A percentile compares a stretch with the other conserved stretches of the same genome.
phyloP scores from a whole-genome alignment of 495 filamentous ascomycete genomes.

The Annulohypoxylon stygium region DNA sequence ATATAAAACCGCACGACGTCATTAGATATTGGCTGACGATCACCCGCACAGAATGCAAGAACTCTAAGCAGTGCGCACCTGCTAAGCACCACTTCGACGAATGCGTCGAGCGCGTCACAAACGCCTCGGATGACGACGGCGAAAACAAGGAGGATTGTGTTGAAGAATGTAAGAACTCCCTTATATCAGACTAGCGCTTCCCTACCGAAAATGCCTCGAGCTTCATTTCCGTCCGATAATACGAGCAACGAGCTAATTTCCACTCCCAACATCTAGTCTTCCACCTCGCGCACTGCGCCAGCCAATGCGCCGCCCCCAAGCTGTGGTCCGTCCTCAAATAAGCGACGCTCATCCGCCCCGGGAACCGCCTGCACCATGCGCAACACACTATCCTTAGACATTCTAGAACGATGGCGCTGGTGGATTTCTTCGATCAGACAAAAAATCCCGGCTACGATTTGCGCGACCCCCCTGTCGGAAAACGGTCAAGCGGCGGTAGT shows the following conservation, averaged over 20 bases:
- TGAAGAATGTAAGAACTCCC: conserved; percentile 89
- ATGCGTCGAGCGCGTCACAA: conserved; percentile 92
- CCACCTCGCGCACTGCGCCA: conserved; percentile 95
- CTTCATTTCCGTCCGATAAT: not conserved
- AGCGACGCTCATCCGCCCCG: conserved; percentile 43
- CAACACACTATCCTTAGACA: conserved; percentile 32
- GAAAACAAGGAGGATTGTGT: conserved; percentile 92
- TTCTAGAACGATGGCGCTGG: conserved; percentile 38
- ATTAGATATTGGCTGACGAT: conserved; percentile 47
- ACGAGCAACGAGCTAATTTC: conserved; percentile 30
- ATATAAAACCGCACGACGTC: not conserved
- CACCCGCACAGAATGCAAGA: conserved; percentile 78
- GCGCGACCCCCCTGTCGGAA: conserved; percentile 27
- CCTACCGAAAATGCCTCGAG: conserved; percentile 6
- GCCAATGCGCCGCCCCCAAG: conserved; percentile 92
- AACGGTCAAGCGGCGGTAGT: conserved; percentile 30
- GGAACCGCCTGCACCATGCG: conserved; percentile 16
- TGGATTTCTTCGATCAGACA: conserved; percentile 20
- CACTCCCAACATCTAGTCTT: conserved; percentile 75
- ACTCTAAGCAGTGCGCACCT: conserved; percentile 84
- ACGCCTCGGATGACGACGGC: conserved; percentile 67
- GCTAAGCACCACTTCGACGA: conserved; percentile 98
- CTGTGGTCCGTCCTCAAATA: conserved; percentile 93
- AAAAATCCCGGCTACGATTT: conserved; percentile 11
- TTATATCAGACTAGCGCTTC: not conserved